Evolutionary conservation across 225 moss, liverwort and hornwort species (phyloP), one percentile per base, ranked within the genome.

Genomic region (Asterella californica): DNA sequence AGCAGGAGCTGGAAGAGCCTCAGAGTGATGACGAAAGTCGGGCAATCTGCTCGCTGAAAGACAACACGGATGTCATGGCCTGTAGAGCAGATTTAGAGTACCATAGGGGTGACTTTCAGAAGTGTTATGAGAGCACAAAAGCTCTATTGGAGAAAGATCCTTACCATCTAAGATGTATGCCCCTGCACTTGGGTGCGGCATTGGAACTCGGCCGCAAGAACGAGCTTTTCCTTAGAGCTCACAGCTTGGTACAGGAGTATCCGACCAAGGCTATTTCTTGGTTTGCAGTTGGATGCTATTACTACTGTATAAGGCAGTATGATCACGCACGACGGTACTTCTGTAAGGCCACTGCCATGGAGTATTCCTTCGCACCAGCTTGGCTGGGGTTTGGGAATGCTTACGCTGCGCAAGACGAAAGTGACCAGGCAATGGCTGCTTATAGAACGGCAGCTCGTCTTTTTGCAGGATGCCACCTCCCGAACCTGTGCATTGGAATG

Each of bases 341-440:
- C 84, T 93, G 99, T 86, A 99, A 99, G 85, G 99, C 99, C 33
- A 99, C 99, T 63, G 90, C 95, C 25, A 85, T 95, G 65, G 99
- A 99, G 79, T 89, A 88, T 59, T 85, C 95, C 11, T 99, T 99
- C 76, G 99, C 95, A 81, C 99, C 99, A 59, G 95, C 99, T 78
- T 99, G 99, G 99, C 89, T 99, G 80, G 99, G 99, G 30, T 99
- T 99, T 67, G 99, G 95, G 69, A 95, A 99, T 83, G 93, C 99
- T 37, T 99, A 92, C 75, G 99, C 99, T 70, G 99, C 99, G 47
- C 99, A 99, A 84, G 99, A 99, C 79, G 99, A 99, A 85, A 99
- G 99, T 82, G 99, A 99, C 66, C 99, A 95, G 81, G 99, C 99
- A 74, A 99, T 99, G 99, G 99, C 99, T 85, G 95, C 99, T 17